Evolutionary conservation across 2,329 filamentous ascomycete genomes (phyloP).

Genomic region (Celoporthe dispersa): DNA sequence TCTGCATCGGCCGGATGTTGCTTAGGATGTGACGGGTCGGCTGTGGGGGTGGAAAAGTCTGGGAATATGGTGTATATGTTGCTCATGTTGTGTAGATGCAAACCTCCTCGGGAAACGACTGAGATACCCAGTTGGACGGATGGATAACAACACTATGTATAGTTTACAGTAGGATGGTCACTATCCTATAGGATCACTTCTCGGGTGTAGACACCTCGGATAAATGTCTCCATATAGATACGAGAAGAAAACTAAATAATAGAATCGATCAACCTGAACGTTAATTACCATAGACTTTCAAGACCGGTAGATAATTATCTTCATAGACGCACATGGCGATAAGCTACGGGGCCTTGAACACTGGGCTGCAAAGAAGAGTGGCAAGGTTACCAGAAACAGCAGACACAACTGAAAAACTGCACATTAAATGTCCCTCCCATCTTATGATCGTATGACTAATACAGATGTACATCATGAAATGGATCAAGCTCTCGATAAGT

Average conservation of each 20-base stretch:
- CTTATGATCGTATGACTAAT: no score
- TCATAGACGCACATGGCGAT: no score
- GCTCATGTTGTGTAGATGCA: background rate
- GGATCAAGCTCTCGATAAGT: no score
- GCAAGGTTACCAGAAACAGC: background rate
- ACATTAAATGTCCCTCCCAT: no score
- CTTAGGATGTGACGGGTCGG: background rate
- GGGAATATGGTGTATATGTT: background rate
- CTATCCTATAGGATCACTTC: background rate
- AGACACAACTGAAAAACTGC: background rate
- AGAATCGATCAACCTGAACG: background rate
- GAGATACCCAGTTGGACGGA: background rate
- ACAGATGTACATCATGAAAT: no score
- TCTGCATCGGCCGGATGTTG: conserved; percentile 41
- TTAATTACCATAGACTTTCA: background rate
- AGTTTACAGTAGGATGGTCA: background rate
- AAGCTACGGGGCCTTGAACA: background rate
- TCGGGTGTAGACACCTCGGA: background rate
- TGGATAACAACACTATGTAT: background rate
- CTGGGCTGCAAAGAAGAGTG: no score
- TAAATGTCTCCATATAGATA: background rate
- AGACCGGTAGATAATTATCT: no score
- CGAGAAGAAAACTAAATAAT: background rate
- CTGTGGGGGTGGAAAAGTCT: no score
- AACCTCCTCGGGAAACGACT: background rate